Conservation (phyloP, 1,139 yeast species). For the Pichia inconspicua region DNA sequence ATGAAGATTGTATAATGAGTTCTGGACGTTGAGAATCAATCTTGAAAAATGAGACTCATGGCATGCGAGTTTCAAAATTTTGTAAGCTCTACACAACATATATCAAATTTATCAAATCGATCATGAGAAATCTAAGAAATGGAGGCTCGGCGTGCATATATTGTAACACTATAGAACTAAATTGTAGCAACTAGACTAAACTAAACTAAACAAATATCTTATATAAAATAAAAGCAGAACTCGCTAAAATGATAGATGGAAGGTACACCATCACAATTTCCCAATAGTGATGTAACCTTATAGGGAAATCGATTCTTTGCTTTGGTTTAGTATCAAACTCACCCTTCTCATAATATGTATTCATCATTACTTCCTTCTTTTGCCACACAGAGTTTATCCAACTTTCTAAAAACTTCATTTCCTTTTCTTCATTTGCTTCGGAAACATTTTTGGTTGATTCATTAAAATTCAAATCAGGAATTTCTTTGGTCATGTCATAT, state of each 20-base stretch:
- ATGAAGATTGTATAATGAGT: neutral
- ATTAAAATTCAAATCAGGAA: constrained; percentile 45
- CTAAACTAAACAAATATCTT: neutral
- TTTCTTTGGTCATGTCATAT: constrained; percentile 43
- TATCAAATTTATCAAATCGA: no score
- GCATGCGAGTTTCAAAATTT: no score
- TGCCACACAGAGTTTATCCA: constrained; percentile 79
- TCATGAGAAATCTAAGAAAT: neutral
- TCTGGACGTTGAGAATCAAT: neutral
- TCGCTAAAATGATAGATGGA: neutral
- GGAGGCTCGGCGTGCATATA: neutral
- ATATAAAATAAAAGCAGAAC: neutral
- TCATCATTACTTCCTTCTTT: constrained; percentile 67
- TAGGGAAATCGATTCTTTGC: constrained; percentile 14
- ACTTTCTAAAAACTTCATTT: constrained; percentile 46
- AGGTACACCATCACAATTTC: constrained; percentile 8
- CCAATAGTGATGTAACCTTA: constrained; percentile 15
- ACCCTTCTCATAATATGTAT: constrained; percentile 51
- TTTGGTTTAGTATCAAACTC: constrained; percentile 34
- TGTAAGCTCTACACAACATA: no score
- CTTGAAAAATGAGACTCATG: neutral
- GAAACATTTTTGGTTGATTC: constrained; percentile 21
- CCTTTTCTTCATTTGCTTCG: constrained; percentile 31
- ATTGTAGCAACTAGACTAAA: no score
- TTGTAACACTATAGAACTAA: no score